phyloP scores from a whole-genome alignment of 2,329 filamentous ascomycete species.

The Mycosphaerella sp. region DNA sequence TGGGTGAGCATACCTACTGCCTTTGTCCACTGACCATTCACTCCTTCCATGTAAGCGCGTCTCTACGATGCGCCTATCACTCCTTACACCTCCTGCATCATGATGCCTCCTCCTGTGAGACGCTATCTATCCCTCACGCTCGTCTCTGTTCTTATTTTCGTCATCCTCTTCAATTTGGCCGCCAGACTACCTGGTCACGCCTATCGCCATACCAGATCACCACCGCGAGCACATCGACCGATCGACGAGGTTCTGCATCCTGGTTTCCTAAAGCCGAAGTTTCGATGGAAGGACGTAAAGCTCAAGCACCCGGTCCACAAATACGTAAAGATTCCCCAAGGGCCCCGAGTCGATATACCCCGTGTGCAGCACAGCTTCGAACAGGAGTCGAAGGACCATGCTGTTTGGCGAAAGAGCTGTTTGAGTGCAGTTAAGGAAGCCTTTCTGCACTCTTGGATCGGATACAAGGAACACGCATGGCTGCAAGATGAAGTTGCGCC shows the following conservation, averaged over 20 bases:
- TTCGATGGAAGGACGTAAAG: slow-evolving; percentile 30
- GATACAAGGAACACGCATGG: slow-evolving; percentile 75
- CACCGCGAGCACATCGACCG: neutral
- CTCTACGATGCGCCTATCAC: neutral
- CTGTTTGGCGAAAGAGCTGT: slow-evolving; percentile 57
- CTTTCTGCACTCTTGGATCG: slow-evolving; percentile 71
- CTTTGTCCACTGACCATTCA: neutral
- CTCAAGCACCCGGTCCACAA: slow-evolving; percentile 59
- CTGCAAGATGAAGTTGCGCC: slow-evolving; percentile 79
- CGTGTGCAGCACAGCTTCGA: slow-evolving; percentile 67
- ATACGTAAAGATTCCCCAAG: slow-evolving; percentile 67
- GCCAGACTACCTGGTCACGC: neutral
- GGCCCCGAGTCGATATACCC: slow-evolving; percentile 61
- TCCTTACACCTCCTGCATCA: slow-evolving; percentile 11
- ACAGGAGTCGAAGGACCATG: slow-evolving; percentile 54
- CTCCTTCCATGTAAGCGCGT: neutral
- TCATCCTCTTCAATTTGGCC: slow-evolving; percentile 16
- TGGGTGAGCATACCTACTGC: neutral
- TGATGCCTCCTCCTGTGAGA: slow-evolving; percentile 26
- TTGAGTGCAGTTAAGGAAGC: slow-evolving; percentile 63
- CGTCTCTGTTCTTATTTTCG: slow-evolving; percentile 20
- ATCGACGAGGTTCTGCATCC: slow-evolving; percentile 24
- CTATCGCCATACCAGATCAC: neutral
- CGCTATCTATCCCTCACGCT: slow-evolving; percentile 24
- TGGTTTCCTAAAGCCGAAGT: slow-evolving; percentile 24